These are phyloP conservation scores for Magnusiomyces suaveolens DNA, from an alignment of 1,139 yeast species.

Conservation along the genomic window DNA sequence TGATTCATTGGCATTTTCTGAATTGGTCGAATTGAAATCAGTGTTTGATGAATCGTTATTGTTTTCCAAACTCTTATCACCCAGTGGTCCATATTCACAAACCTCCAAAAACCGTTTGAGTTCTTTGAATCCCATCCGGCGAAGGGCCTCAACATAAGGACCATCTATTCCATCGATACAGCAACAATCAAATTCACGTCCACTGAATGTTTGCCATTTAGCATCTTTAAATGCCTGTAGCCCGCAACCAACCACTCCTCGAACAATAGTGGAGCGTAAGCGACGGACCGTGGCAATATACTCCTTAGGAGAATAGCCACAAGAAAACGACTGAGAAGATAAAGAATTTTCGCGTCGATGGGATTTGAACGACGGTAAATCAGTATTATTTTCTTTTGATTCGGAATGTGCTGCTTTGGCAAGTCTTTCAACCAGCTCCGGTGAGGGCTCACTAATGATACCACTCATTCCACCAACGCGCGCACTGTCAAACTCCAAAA, in stretches of 20 bases:
- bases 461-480: constrained; percentile 50
- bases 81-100: constrained; percentile 1
- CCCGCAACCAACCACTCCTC: background rate
- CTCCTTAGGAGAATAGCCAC: background rate
- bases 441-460: constrained; percentile 47
- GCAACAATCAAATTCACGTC: background rate
- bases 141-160: background rate
- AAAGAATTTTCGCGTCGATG: background rate
- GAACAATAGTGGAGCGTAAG: background rate
- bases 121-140: background rate
- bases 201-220: background rate
- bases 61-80: background rate
- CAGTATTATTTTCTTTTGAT: background rate
- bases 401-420: background rate
- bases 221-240: constrained; percentile 1
- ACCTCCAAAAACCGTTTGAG: background rate
- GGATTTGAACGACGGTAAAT: background rate
- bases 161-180: background rate
- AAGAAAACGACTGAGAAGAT: background rate
- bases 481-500: constrained; percentile 29
- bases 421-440: constrained; percentile 17
- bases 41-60: too few species aligned
- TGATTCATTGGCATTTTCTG: too few species aligned
- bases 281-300: background rate
- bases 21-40: too few species aligned